phyloP scores from a whole-genome alignment of 2,329 filamentous ascomycete genomes.

The Fulvia fulva region DNA sequence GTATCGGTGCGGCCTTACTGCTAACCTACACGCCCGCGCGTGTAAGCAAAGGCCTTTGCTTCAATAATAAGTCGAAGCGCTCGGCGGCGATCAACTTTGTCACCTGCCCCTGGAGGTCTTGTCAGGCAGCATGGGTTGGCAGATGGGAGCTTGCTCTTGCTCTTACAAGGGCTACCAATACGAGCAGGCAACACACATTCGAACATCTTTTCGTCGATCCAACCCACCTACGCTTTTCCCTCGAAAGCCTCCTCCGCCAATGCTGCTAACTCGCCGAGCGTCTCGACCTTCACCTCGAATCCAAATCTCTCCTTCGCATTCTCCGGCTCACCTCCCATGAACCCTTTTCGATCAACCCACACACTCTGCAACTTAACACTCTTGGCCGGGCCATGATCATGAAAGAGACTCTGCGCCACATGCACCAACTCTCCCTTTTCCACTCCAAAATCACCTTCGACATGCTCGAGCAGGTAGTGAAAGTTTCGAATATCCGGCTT shows the following conservation, averaged over 20 bases:
- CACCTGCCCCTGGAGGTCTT: too few species aligned
- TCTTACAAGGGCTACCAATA: too few species aligned
- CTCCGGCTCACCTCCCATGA: slow-evolving; percentile 45
- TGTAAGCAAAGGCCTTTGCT: too few species aligned
- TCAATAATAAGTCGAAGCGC: too few species aligned
- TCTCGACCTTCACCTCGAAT: slow-evolving; percentile 60
- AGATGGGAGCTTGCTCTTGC: too few species aligned
- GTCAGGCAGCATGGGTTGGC: too few species aligned
- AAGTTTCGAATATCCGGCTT: slow-evolving; percentile 66
- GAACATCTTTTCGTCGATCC: too few species aligned
- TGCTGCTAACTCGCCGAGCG: slow-evolving; percentile 58
- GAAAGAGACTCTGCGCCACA: slow-evolving; percentile 63
- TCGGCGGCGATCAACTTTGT: too few species aligned
- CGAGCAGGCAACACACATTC: too few species aligned
- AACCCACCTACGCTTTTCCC: background rate
- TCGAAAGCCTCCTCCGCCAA: slow-evolving; percentile 44
- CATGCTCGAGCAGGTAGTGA: slow-evolving; percentile 56
- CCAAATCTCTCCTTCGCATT: slow-evolving; percentile 39
- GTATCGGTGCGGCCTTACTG: too few species aligned
- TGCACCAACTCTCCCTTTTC: slow-evolving; percentile 58
- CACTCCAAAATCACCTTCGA: slow-evolving; percentile 53
- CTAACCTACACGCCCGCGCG: too few species aligned
- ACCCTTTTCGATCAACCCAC: slow-evolving; percentile 60
- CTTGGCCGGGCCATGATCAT: slow-evolving; percentile 65
- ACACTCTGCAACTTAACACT: slow-evolving; percentile 56